Percentiles rank a stretch among this genome's conserved stretches.
phyloP scores from a whole-genome alignment of 1,139 yeast species.

The Candida sanyaensis region DNA sequence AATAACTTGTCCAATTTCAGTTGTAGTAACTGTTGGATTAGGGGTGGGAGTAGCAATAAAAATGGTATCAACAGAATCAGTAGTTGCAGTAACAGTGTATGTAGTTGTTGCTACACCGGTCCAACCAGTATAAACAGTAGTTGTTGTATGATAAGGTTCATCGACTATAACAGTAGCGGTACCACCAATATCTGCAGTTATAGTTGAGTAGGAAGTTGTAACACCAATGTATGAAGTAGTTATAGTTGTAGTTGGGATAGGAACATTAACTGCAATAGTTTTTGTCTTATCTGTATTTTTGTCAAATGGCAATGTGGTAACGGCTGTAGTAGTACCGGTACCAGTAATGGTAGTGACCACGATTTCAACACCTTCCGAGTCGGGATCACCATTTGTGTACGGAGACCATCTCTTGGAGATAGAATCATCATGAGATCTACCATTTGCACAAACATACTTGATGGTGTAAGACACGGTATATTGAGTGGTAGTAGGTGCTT shows the following conservation, averaged over 20 bases:
- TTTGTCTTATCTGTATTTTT: constrained; percentile 14
- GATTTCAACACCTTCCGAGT: constrained; percentile 23
- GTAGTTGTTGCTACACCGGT: constrained; percentile 15
- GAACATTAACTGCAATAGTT: constrained; percentile 20
- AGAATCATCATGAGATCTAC: no score
- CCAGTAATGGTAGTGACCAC: constrained; percentile 24
- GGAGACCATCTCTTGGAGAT: no score
- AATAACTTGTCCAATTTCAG: no score
- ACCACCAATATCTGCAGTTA: constrained; percentile 15
- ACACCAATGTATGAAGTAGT: constrained; percentile 10
- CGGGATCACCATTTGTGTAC: constrained; percentile 15
- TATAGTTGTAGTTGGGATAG: constrained; percentile 20
- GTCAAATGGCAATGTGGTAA: constrained; percentile 21
- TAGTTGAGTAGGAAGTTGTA: constrained; percentile 12
- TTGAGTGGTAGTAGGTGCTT: no score
- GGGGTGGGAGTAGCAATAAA: constrained; percentile 19
- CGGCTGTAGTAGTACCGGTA: constrained; percentile 22
- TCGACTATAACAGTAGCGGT: constrained; percentile 17
- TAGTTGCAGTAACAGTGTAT: constrained; percentile 10
- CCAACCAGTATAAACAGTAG: constrained; percentile 13
- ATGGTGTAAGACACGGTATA: constrained; percentile 12
- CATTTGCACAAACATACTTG: no score
- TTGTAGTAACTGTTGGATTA: constrained; percentile 6
- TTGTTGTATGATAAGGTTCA: constrained; percentile 17
- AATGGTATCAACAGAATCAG: constrained; percentile 18